Evolutionary conservation across 2,329 filamentous ascomycete genomes (phyloP), one percentile per base, ranked within the genome.

Genomic region (Epicoccum nigrum): DNA sequence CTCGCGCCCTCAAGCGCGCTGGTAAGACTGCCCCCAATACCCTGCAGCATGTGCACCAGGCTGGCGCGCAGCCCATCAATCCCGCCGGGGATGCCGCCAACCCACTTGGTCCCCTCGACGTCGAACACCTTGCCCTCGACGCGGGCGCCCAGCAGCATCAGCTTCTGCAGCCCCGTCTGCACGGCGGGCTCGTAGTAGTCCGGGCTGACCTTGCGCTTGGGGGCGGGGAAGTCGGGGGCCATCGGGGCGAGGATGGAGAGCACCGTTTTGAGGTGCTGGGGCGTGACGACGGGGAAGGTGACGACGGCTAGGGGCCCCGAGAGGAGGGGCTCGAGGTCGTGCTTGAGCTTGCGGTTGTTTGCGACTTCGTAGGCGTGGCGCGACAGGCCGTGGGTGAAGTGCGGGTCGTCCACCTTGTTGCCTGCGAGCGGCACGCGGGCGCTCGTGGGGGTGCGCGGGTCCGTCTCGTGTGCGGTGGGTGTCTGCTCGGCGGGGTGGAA

Each of bases 81-180:
- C 31, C 92, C 91, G 53, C 90, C 91, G 60, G 88, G 80, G 63
- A 97, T 95, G 28, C 87, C 82, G 50, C 91, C 83, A 35, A 87
- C 81, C 87, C 87, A 89, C 66, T 81, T 84, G 21, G 81, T 79
- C 46, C 89, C 88, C 9, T 87, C 85, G 38, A 83, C 74, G 69
- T 97, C 92, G 65, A 96, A 92, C 25, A 91, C 84, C 72, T 86
- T 87, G 56, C 89, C 89, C 69, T 99, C 94, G 23, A 97, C 83
- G 43, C 94, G 82, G 12, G 92, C 92, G 45, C 92, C 94, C 12
- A 99, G 77, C 27, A 99, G 76, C 72, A 96, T 80, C 57, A 99
- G 76, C 77, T 99, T 99, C 67, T 91, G 86, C 62, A 99, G 72
- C 7, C 89, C 94, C 58, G 79, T 84, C 74, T 97, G 92, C 46